Conservation (phyloP, 495 filamentous ascomycete genomes). For the Glonium stellatum region DNA sequence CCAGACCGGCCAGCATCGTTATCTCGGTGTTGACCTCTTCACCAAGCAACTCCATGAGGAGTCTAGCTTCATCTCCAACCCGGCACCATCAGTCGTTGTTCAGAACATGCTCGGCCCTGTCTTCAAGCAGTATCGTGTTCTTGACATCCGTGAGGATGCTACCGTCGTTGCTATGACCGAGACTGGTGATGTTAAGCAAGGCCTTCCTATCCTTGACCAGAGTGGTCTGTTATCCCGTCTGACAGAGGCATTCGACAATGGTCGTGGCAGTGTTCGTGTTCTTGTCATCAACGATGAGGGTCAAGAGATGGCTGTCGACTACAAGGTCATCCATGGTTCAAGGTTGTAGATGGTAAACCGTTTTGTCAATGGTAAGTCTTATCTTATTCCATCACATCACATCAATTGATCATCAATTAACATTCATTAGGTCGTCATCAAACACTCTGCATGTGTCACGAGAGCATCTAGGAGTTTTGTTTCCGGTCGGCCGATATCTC, state of each 20-base stretch:
- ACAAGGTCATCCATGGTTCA: constrained; percentile 89
- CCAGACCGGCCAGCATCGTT: constrained; percentile 98
- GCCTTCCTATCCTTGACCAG: constrained; percentile 87
- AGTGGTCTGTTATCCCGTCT: constrained; percentile 77
- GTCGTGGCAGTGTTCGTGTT: constrained; percentile 86
- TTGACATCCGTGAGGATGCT: constrained; percentile 89
- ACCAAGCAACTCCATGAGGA: constrained; percentile 99
- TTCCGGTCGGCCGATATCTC: constrained; percentile 25
- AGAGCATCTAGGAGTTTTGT: constrained; percentile 26
- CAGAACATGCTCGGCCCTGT: constrained; percentile 99
- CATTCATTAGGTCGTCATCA: constrained; percentile 15
- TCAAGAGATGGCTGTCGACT: constrained; percentile 93
- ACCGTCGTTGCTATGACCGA: constrained; percentile 75
- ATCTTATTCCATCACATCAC: neutral
- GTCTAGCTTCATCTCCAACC: constrained; percentile 95
- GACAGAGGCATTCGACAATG: constrained; percentile 77
- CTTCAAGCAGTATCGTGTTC: constrained; percentile 99
- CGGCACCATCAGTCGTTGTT: constrained; percentile 88
- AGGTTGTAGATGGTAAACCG: constrained; percentile 47
- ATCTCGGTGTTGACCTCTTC: constrained; percentile 99
- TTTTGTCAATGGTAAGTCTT: constrained; percentile 25
- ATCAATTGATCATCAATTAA: constrained; percentile 8
- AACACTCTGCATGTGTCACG: constrained; percentile 21
- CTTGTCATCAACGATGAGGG: constrained; percentile 94
- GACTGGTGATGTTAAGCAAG: constrained; percentile 95